These are phyloP conservation scores for Amanita molliuscula DNA, from an alignment of 768 basidiomycete species.

Conservation along the genomic window DNA sequence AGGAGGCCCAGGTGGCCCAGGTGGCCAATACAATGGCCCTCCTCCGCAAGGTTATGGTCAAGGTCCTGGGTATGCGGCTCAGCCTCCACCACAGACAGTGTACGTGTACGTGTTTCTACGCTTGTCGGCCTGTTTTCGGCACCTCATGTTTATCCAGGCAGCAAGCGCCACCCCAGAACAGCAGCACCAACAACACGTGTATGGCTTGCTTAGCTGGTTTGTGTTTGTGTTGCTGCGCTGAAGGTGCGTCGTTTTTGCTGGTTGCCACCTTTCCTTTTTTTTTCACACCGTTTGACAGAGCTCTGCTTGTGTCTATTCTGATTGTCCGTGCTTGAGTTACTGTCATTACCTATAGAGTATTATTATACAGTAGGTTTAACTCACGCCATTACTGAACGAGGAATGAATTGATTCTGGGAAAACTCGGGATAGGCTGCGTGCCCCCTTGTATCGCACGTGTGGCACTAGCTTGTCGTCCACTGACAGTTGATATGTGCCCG, in stretches of 20 bases:
- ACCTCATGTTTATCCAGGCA: conserved; percentile 19
- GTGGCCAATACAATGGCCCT: conserved; percentile 21
- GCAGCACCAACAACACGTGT: conserved; percentile 31
- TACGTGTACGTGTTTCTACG: conserved; percentile 48
- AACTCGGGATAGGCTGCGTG: too few species aligned
- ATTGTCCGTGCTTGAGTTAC: too few species aligned
- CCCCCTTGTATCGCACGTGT: too few species aligned
- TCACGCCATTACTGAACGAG: too few species aligned
- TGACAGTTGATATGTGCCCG: too few species aligned
- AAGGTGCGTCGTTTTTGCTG: conserved; percentile 36
- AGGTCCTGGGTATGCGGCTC: conserved; percentile 43
- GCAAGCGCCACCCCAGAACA: conserved; percentile 40
- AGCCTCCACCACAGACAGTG: conserved; percentile 60
- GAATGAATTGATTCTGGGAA: too few species aligned
- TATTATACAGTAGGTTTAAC: too few species aligned
- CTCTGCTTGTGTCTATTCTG: conserved; percentile 32
- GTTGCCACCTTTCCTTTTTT: too few species aligned
- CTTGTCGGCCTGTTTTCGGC: not conserved
- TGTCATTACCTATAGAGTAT: too few species aligned
- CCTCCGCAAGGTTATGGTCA: conserved; percentile 27
- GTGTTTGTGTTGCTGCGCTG: conserved; percentile 63
- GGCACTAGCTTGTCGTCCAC: too few species aligned
- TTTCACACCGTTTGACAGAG: conserved; percentile 30
- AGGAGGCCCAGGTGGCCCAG: conserved; percentile 27
- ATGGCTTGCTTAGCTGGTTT: conserved; percentile 58